Evolutionary conservation across 306 rosid genomes (phyloP).

Genomic region (Morella rubra): DNA sequence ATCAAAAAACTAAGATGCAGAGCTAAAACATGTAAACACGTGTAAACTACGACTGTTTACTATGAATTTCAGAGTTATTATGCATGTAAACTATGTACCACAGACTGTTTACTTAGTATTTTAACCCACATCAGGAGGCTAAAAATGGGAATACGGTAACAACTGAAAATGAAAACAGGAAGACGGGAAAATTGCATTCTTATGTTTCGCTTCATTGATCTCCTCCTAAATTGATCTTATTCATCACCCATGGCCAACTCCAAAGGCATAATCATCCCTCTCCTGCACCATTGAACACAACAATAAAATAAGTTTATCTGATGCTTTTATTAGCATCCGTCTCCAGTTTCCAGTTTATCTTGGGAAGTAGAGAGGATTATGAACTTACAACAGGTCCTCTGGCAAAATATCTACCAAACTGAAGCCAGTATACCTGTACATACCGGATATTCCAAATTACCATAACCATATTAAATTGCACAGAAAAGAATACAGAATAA

Average conservation of each 20-base stretch:
- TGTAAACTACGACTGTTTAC: too few relatives aligned
- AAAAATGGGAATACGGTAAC: neutral
- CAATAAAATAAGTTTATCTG: slow-evolving; percentile 10
- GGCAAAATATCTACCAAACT: slow-evolving; percentile 95
- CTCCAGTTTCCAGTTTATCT: neutral
- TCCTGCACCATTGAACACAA: slow-evolving; percentile 59
- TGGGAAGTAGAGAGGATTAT: slow-evolving; percentile 20
- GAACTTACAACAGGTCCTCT: slow-evolving; percentile 89
- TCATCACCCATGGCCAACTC: slow-evolving; percentile 98
- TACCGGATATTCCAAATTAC: slow-evolving; percentile 17
- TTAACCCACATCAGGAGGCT: too few relatives aligned
- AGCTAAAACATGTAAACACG: too few relatives aligned
- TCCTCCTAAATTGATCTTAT: slow-evolving; percentile 36
- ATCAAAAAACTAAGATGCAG: too few relatives aligned
- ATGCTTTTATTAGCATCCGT: neutral
- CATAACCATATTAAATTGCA: neutral
- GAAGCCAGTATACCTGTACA: slow-evolving; percentile 98
- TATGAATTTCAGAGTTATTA: too few relatives aligned
- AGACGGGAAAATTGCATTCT: slow-evolving; percentile 3
- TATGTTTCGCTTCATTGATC: slow-evolving; percentile 3
- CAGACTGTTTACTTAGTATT: too few relatives aligned
- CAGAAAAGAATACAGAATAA: neutral
- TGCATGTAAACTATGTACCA: too few relatives aligned
- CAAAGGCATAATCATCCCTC: slow-evolving; percentile 96
- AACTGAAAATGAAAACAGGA: neutral